Percentiles rank a stretch among this genome's conserved stretches.
phyloP scores from a whole-genome alignment of 2,329 filamentous ascomycete genomes.

The Trichoderma breve region DNA sequence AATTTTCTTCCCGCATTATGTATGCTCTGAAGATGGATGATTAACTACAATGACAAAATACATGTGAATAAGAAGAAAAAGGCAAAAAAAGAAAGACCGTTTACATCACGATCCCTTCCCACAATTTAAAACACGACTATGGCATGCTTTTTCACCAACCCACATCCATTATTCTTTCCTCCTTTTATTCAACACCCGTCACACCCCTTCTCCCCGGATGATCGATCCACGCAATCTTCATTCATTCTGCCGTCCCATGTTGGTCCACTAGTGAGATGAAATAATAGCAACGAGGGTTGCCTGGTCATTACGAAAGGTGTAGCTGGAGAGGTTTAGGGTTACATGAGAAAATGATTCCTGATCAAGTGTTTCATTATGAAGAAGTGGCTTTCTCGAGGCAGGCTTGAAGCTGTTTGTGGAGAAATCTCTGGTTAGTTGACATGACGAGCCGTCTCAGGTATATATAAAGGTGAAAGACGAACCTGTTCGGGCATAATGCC shows the following conservation, averaged over 20 bases:
- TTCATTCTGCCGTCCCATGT: not conserved
- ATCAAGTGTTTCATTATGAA: slow-evolving; percentile 6
- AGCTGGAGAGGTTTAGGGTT: not conserved
- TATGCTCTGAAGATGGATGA: not conserved
- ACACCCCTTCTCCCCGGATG: not conserved
- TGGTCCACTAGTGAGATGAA: not conserved
- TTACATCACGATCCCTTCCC: not conserved
- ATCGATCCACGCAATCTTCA: not conserved
- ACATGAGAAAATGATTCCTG: slow-evolving; percentile 5
- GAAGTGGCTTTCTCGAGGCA: slow-evolving; percentile 29
- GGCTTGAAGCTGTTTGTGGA: slow-evolving; percentile 24
- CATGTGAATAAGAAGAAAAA: not conserved
- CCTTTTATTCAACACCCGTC: not conserved
- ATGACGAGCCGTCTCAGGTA: not conserved
- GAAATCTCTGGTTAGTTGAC: not conserved
- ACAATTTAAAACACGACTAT: not conserved
- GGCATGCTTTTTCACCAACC: not conserved
- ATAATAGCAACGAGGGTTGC: not conserved
- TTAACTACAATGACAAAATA: slow-evolving; percentile 12
- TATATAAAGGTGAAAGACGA: slow-evolving; percentile 19
- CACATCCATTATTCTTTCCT: slow-evolving; percentile 3
- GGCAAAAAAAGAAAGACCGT: not conserved
- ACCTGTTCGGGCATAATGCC: slow-evolving; percentile 42
- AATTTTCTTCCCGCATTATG: slow-evolving; percentile 4
- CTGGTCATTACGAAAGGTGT: slow-evolving; percentile 10